Evolutionary conservation across 768 basidiomycete genomes (phyloP).

Genomic region (Rhodotorula babjevae): DNA sequence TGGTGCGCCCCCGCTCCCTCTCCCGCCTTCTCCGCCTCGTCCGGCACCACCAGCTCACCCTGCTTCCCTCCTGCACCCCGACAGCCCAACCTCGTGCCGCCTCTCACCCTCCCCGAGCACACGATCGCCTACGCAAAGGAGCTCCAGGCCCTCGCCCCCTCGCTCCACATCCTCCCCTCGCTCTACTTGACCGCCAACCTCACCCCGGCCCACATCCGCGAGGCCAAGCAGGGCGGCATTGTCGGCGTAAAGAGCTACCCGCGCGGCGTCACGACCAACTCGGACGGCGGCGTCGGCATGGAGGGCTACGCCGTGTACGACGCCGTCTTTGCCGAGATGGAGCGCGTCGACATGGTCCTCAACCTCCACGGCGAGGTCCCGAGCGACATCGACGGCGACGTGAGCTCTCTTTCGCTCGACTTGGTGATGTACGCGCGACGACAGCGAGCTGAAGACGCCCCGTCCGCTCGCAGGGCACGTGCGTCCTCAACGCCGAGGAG

Average conservation of each 20-base stretch:
- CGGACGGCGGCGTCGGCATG: slow-evolving; percentile 72
- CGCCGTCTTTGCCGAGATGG: slow-evolving; percentile 87
- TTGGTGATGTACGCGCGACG: no score
- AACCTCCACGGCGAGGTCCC: slow-evolving; percentile 97
- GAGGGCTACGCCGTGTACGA: slow-evolving; percentile 93
- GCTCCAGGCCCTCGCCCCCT: slow-evolving; percentile 68
- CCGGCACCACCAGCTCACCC: not conserved
- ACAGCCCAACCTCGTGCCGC: slow-evolving; percentile 65
- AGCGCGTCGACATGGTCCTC: slow-evolving; percentile 85
- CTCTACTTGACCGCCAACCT: slow-evolving; percentile 88
- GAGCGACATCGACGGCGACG: slow-evolving; percentile 62
- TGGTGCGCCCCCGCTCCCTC: slow-evolving; percentile 58
- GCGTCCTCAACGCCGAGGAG: slow-evolving; percentile 87
- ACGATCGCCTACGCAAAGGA: slow-evolving; percentile 74
- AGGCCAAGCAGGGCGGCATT: slow-evolving; percentile 78
- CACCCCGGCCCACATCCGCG: slow-evolving; percentile 82
- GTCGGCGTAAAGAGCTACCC: slow-evolving; percentile 94
- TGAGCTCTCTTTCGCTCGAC: slow-evolving; percentile 39
- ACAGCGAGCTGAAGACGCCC: no score
- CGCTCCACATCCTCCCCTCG: slow-evolving; percentile 87
- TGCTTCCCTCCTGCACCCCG: not conserved
- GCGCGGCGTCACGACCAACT: slow-evolving; percentile 94
- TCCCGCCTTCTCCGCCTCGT: not conserved
- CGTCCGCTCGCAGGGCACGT: slow-evolving; percentile 61
- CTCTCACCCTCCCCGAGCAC: slow-evolving; percentile 44